Conservation (phyloP, 169 alveolate species). For the Plasmodium yoelii region DNA sequence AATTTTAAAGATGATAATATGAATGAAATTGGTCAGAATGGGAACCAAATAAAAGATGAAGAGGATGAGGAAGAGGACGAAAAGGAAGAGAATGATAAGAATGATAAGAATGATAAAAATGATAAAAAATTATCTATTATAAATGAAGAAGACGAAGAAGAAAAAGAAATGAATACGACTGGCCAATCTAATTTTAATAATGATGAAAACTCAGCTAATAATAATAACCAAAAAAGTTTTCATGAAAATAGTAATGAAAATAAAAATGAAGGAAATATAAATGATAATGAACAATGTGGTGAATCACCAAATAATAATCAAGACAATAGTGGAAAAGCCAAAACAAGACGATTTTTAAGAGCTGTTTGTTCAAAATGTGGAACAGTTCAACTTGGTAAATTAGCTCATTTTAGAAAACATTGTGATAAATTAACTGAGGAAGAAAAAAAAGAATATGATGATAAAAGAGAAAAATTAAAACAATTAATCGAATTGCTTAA, state of each 20-base stretch:
- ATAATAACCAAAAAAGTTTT: background rate
- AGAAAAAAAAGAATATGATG: slow-evolving; percentile 83
- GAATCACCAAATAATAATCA: slow-evolving; percentile 30
- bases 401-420: slow-evolving; percentile 84
- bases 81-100: no score
- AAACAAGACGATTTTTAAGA: slow-evolving; percentile 69
- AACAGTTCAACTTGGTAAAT: slow-evolving; percentile 74
- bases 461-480: slow-evolving; percentile 76
- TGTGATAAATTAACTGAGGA: slow-evolving; percentile 84
- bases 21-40: background rate
- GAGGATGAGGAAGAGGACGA: background rate
- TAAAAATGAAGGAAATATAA: slow-evolving; percentile 5
- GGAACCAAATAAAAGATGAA: background rate
- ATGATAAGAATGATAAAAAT: no score
- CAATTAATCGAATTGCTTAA: slow-evolving; percentile 42
- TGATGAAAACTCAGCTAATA: slow-evolving; percentile 26
- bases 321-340: slow-evolving; percentile 14
- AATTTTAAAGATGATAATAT: background rate
- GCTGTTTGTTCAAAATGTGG: slow-evolving; percentile 84
- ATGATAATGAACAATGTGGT: background rate
- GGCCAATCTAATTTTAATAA: background rate
- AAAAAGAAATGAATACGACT: background rate
- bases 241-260: background rate
- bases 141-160: background rate
- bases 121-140: background rate